Conservation (phyloP, 306 rosid species). For the Sphenostylis stenocarpa region DNA sequence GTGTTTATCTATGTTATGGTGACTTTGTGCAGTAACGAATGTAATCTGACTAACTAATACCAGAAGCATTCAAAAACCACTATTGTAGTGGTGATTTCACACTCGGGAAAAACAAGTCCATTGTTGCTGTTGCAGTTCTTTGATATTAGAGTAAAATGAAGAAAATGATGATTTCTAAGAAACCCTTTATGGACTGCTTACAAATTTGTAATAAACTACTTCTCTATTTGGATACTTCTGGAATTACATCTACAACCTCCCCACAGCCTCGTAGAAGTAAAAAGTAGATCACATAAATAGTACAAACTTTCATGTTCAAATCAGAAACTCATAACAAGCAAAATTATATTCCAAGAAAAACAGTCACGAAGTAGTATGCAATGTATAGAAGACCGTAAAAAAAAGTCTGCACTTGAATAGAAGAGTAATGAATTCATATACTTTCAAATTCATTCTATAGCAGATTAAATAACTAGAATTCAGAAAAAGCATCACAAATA, state of each 20-base stretch:
- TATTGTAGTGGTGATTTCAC: background rate
- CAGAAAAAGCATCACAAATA: background rate
- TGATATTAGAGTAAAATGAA: constrained; percentile 3
- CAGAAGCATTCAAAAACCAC: background rate
- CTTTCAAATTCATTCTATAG: background rate
- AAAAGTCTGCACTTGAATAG: background rate
- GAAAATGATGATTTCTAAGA: background rate
- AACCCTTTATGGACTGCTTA: background rate
- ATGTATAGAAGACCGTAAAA: background rate
- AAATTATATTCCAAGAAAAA: background rate
- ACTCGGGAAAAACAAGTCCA: background rate
- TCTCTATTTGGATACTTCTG: background rate
- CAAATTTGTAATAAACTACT: background rate
- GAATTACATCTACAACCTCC: constrained; percentile 2
- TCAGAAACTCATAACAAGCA: background rate
- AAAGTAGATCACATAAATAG: background rate
- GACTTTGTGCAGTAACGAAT: background rate
- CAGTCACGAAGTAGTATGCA: background rate
- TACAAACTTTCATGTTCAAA: background rate
- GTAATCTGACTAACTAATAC: background rate
- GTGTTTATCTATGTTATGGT: background rate
- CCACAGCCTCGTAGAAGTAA: background rate
- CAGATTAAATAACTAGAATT: background rate
- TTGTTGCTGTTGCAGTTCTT: background rate
- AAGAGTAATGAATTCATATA: background rate